phyloP scores from a whole-genome alignment of 345 rosid genomes.

The Balakata baccata region DNA sequence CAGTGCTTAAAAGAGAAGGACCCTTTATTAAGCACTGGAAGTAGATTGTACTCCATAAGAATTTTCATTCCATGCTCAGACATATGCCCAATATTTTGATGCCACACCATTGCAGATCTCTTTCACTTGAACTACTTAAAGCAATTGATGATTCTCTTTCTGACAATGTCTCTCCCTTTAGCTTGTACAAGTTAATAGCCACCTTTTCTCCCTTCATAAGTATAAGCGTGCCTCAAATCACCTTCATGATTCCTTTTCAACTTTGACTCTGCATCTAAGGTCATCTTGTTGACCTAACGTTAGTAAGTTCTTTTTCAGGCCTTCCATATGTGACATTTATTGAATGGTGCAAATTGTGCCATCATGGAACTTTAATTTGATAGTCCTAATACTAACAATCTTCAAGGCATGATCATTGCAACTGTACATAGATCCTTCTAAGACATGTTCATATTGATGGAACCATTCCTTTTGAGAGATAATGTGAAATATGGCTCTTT shows the following conservation, averaged over 20 bases:
- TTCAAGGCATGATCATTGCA: neutral
- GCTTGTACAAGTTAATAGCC: neutral
- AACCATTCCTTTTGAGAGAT: neutral
- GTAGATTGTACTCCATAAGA: neutral
- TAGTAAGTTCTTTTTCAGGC: neutral
- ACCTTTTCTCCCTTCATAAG: neutral
- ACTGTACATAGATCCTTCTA: neutral
- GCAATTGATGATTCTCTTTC: neutral
- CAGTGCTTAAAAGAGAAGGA: neutral
- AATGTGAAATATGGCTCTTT: neutral
- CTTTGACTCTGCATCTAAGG: neutral
- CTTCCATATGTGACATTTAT: neutral
- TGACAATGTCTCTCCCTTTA: neutral
- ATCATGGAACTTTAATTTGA: neutral
- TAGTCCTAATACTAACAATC: neutral
- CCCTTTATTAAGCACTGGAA: neutral
- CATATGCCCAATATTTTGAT: neutral
- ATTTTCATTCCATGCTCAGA: neutral
- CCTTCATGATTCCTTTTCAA: no score
- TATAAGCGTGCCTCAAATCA: neutral
- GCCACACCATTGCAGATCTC: neutral
- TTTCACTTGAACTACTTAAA: no score
- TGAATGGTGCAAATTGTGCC: neutral
- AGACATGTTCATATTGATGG: neutral
- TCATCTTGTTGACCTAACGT: neutral